Base-by-base conservation (phyloP, 2,329 filamentous ascomycete genomes). In the Hymenoscyphus repandus region DNA sequence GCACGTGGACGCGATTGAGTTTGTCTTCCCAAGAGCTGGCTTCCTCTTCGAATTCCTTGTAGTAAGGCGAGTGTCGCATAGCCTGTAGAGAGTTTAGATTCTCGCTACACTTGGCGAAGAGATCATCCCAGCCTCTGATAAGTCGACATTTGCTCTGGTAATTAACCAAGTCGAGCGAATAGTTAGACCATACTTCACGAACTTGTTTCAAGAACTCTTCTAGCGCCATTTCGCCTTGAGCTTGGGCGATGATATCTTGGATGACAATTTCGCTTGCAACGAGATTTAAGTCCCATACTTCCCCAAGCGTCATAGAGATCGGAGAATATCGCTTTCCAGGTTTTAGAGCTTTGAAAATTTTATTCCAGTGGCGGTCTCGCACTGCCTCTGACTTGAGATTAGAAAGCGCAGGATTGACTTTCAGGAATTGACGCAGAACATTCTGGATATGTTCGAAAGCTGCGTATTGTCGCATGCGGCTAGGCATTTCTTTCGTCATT, bases 401-500 rank as follows among this genome's bases (percentile, higher is more conserved):
- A 4, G 84, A 81, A 3, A 99, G 77, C 32, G 96, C 77, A 10
- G 85, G 77, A 65, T 97, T 99, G 61, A 95, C 90, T 68, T 96
- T 97, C 57, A 96, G 78, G 44, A 95, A 79, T 55, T 91, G 85
- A 40, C 90, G 87, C 37, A 99, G 80, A 30, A 95, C 88, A 57
- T 83, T 90, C 67, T 99, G 95, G 36, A 99, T 90, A 65, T 99
- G 92, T 69, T 99, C 95, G 66, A 99, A 99, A n/a, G 95, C 95
- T 61, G 95, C 92, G 69, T 99, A 99, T 66, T 99, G 95, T 54
- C 95, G 85, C 92, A 99, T 97, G 53, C 93, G 85, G 70, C 90
- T 96, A 0, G 95, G 93, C 93, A 99, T 97, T 56, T 97, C 92
- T 72, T 96, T 97, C 33, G 91, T 97, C 80, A 95, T 95, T 74